Percentiles rank a stretch among this genome's conserved stretches.
Evolutionary conservation across 176 grass and related monocot genomes (phyloP).

Genomic region (Elaeis guineensis): DNA sequence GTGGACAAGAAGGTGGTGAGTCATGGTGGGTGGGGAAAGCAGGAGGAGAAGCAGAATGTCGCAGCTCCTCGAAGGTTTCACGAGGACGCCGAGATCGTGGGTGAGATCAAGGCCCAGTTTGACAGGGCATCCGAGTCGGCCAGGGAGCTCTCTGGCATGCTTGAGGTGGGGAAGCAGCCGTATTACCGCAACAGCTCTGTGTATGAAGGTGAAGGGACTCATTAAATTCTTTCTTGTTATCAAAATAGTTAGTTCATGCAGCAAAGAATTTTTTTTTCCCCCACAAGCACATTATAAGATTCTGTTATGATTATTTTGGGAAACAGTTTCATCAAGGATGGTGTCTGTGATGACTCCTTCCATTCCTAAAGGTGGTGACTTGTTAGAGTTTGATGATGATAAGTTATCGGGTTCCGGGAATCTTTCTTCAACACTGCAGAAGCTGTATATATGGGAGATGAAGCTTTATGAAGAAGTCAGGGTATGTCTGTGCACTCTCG

Average conservation of each 20-base stretch:
- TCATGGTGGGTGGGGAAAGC: conserved; percentile 2
- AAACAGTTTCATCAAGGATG: conserved; percentile 60
- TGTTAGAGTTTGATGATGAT: conserved; percentile 36
- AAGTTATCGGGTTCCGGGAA: conserved; percentile 23
- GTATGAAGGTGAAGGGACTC: conserved; percentile 42
- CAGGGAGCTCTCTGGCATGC: conserved; percentile 40
- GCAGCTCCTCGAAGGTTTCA: conserved; percentile 8
- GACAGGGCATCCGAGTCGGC: conserved; percentile 42
- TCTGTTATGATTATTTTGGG: conserved; percentile 6
- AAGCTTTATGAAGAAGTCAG: conserved; percentile 89
- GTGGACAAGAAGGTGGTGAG: conserved; percentile 45
- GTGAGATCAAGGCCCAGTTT: conserved; percentile 54
- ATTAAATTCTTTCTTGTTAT: too few relatives aligned
- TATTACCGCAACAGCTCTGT: conserved; percentile 41
- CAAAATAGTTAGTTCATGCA: too few relatives aligned
- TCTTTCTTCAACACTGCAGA: conserved; percentile 61
- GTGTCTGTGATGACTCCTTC: conserved; percentile 34
- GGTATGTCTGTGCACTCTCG: conserved; percentile 21
- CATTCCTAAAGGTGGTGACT: conserved; percentile 32
- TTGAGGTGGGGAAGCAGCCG: conserved; percentile 57
- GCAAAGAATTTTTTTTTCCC: too few relatives aligned
- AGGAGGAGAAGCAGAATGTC: background rate
- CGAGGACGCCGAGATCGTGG: conserved; percentile 26
- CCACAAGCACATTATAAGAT: too few relatives aligned
- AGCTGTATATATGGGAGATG: conserved; percentile 91